These are phyloP conservation scores for Athelia sp. DNA, from an alignment of 1,284 basidiomycete species.

Conservation along the genomic window DNA sequence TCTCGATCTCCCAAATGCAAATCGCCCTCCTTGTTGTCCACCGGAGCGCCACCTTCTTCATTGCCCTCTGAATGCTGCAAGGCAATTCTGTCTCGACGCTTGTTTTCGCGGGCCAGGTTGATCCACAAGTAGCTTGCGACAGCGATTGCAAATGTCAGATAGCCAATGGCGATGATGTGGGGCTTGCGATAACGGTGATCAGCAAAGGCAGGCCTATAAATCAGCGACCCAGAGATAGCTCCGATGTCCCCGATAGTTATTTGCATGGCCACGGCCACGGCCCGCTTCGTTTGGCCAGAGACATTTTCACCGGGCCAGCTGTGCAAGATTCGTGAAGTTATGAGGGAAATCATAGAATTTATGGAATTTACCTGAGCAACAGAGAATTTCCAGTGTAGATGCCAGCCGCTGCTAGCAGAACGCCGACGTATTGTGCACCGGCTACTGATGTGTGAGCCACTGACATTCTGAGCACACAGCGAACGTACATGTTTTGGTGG, in stretches of 20 bases:
- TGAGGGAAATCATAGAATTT: not conserved
- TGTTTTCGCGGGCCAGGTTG: conserved; percentile 50
- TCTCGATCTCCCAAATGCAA: too few relatives aligned
- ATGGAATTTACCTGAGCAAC: conserved; percentile 38
- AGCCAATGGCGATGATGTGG: conserved; percentile 57
- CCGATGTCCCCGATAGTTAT: conserved; percentile 65
- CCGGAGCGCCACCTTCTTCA: conserved; percentile 6
- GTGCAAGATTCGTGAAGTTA: not conserved
- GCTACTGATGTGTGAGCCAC: conserved; percentile 20
- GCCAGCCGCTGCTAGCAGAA: conserved; percentile 56
- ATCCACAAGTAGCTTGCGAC: conserved; percentile 44
- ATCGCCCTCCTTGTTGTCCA: conserved; percentile 2
- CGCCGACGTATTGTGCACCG: conserved; percentile 55
- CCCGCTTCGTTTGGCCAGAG: conserved; percentile 67
- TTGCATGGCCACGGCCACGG: conserved; percentile 61
- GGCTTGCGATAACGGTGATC: conserved; percentile 49
- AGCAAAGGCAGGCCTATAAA: conserved; percentile 46
- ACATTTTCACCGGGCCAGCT: conserved; percentile 71
- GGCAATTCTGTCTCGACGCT: conserved; percentile 29
- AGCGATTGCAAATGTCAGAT: conserved; percentile 44
- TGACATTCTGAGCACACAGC: not conserved
- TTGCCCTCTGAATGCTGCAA: conserved; percentile 6
- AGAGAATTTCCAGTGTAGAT: conserved; percentile 60
- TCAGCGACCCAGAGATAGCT: conserved; percentile 51
- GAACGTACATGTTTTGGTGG: conserved; percentile 40